phyloP scores from a whole-genome alignment of 1,139 yeast species.

The Suhomyces bribrorum region DNA sequence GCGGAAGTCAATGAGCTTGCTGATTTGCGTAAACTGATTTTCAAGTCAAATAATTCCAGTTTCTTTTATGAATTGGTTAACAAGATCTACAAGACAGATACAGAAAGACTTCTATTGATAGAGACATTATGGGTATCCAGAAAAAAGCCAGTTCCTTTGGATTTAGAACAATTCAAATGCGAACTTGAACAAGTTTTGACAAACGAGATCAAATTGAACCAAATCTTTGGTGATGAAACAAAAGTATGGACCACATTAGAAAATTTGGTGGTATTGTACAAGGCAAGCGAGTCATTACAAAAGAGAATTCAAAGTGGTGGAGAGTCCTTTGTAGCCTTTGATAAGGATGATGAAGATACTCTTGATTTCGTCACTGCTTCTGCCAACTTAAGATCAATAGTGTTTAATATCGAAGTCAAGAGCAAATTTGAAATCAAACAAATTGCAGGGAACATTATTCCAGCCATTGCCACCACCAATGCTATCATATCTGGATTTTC shows the following conservation, averaged over 20 bases:
- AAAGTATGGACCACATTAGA: constrained; percentile 63
- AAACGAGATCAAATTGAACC: constrained; percentile 9
- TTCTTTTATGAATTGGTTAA: constrained; percentile 46
- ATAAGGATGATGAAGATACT: constrained; percentile 93
- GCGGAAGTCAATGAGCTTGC: constrained; percentile 76
- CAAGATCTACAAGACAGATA: constrained; percentile 67
- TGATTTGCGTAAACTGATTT: constrained; percentile 55
- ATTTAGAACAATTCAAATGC: constrained; percentile 22
- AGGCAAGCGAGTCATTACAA: constrained; percentile 53
- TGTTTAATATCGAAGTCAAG: constrained; percentile 72
- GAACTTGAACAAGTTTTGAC: constrained; percentile 11
- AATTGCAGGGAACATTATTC: constrained; percentile 96
- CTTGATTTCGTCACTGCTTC: constrained; percentile 86
- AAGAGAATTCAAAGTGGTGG: constrained; percentile 42
- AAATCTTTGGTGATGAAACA: constrained; percentile 54
- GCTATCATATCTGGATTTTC: constrained; percentile 93
- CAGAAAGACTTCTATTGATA: constrained; percentile 67
- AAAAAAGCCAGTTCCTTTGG: constrained; percentile 64
- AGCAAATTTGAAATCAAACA: constrained; percentile 87
- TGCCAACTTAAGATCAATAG: constrained; percentile 73
- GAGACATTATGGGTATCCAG: constrained; percentile 81
- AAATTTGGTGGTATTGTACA: constrained; percentile 60
- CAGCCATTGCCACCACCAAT: constrained; percentile 97
- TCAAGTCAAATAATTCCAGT: constrained; percentile 13
- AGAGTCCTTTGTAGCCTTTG: constrained; percentile 64